phyloP scores from a whole-genome alignment of 371 early-diverging fungal species.

The Synchytrium microbalum region DNA sequence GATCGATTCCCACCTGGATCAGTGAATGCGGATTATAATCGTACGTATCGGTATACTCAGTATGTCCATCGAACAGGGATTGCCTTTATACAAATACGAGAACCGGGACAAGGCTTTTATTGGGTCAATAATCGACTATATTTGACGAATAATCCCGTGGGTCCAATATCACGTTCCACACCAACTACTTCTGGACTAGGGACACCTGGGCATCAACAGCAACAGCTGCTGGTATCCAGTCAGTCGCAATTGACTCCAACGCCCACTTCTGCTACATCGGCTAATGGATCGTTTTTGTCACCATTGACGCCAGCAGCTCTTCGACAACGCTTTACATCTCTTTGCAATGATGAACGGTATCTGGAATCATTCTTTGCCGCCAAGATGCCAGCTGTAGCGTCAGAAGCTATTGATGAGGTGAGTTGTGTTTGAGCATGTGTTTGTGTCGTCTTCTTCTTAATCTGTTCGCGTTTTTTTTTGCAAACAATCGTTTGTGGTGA shows the following conservation, averaged over 20 bases:
- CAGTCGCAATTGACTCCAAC: neutral
- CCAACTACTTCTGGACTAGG: neutral
- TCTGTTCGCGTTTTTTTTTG: no score
- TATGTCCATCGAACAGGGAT: constrained; percentile 85
- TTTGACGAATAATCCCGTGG: neutral
- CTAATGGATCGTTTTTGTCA: neutral
- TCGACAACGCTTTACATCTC: neutral
- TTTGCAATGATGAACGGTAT: neutral
- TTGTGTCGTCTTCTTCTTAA: no score
- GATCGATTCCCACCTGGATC: constrained; percentile 47
- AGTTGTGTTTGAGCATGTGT: no score
- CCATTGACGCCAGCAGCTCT: neutral
- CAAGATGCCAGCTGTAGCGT: neutral
- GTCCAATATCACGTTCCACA: neutral
- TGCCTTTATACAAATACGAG: constrained; percentile 83
- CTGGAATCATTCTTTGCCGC: neutral
- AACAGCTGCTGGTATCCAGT: neutral
- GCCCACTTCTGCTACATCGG: neutral
- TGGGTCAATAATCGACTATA: constrained; percentile 84
- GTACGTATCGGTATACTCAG: constrained; percentile 70
- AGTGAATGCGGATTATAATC: constrained; percentile 58
- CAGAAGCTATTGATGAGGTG: neutral
- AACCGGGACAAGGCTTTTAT: constrained; percentile 63
- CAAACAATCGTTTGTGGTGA: no score
- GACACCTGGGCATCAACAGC: neutral